Evolutionary conservation across 257 asterid genomes (phyloP), one percentile per base, ranked within the genome.

Genomic region (Solanum ossicruentum): DNA sequence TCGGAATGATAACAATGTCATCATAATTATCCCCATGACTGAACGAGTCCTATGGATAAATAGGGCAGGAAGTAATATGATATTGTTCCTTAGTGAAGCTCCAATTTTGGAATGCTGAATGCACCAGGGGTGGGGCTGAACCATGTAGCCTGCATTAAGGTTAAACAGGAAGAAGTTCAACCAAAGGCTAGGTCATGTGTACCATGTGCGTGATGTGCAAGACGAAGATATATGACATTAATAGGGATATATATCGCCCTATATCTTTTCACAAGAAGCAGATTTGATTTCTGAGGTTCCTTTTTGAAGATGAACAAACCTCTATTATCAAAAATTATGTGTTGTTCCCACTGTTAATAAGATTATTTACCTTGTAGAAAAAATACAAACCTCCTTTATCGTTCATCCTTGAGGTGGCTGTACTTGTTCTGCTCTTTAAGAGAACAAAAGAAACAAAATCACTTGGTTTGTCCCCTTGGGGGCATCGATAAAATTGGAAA

Each of bases 401-500:
- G 3, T 70, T 41, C 54, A 70, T 70, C 10, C 10, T 41, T 1
- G 10, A 41, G 41, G 41, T 18, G 61, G 16, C 41, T 4, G 45
- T 75, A 75, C 61, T 49, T 75, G 5, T 51, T 51, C 43, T 75
- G 15, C 13, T 23, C 60, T 23, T 75, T 23, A 10, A 75, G 82
- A 49, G 10, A 51, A 70, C 79, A 52, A 45, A 23, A 51, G 23
- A 75, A 75, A 75, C 8, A 45, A 75, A 75, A 75, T 41, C 21
- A 39, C 79, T 18, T n/a, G 79, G 79, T 18, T 84, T 84, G 84
- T 86, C 91, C 90, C 85, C 8, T 84, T 60, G 89, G 85, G 84
- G 88, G 85, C 86, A 85, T 86, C 86, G 87, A 85, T 88, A 85
- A 85, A 88, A 85, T 84, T 85, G 89, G 88, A 85, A 84, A 70